Conservation (phyloP, 345 rosid species). For the Xanthoceras sorbifolium region DNA sequence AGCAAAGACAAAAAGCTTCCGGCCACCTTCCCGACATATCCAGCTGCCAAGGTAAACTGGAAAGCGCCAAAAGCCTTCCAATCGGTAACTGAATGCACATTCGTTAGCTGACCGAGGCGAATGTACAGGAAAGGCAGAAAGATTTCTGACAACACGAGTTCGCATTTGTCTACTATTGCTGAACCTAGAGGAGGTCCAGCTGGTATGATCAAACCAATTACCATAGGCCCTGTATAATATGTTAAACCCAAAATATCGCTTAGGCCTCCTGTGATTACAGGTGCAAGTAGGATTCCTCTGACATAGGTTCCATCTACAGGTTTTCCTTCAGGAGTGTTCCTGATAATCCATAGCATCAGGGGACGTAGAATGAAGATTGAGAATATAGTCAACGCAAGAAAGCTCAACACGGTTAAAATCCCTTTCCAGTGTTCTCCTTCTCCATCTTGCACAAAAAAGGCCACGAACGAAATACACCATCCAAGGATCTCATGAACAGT, state of each 20-base stretch:
- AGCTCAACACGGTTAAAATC: background rate
- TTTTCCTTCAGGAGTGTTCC: slow-evolving; percentile 26
- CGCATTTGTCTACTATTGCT: slow-evolving; percentile 28
- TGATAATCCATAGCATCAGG: background rate
- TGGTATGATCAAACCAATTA: slow-evolving; percentile 28
- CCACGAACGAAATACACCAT: background rate
- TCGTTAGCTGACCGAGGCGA: slow-evolving; percentile 11
- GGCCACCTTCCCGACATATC: slow-evolving; percentile 9
- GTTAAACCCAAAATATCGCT: slow-evolving; percentile 14
- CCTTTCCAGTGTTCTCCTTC: too few relatives aligned
- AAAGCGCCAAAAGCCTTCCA: background rate
- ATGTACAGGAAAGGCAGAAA: slow-evolving; percentile 34
- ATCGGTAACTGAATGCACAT: background rate
- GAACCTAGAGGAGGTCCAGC: slow-evolving; percentile 40
- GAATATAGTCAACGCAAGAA: slow-evolving; percentile 18
- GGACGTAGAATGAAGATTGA: slow-evolving; percentile 12
- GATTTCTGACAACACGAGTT: slow-evolving; percentile 23
- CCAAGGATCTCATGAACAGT: slow-evolving; percentile 4
- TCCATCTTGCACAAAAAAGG: background rate
- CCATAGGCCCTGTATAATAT: slow-evolving; percentile 8
- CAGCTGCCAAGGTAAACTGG: background rate
- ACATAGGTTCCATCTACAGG: slow-evolving; percentile 17
- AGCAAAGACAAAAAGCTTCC: slow-evolving; percentile 15
- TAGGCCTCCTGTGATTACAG: slow-evolving; percentile 1
- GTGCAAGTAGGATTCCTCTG: background rate